Percentiles rank a stretch among this genome's conserved stretches.
Evolutionary conservation across 495 filamentous ascomycete genomes (phyloP).

Genomic region (Letharia columbiana): DNA sequence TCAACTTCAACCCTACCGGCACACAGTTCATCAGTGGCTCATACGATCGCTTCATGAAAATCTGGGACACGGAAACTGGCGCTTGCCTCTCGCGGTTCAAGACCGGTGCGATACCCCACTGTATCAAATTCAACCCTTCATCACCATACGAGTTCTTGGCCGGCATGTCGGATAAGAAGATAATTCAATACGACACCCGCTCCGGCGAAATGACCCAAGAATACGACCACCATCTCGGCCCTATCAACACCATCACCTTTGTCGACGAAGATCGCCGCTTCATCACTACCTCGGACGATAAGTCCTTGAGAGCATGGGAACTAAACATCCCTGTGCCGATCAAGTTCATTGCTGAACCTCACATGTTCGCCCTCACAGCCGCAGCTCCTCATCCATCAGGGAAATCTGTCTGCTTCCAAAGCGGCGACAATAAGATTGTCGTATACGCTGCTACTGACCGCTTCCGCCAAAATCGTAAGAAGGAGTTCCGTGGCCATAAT

Average conservation of each 20-base stretch:
- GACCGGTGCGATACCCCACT: slow-evolving; percentile 89
- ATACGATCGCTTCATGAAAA: slow-evolving; percentile 89
- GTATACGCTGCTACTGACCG: slow-evolving; percentile 90
- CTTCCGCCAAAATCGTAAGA: slow-evolving; percentile 95
- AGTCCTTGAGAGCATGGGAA: slow-evolving; percentile 92
- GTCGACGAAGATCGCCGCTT: slow-evolving; percentile 91
- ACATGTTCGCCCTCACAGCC: slow-evolving; percentile 89
- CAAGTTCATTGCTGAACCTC: slow-evolving; percentile 86
- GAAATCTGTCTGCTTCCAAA: slow-evolving; percentile 90
- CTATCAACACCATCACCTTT: slow-evolving; percentile 97
- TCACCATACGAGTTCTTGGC: slow-evolving; percentile 82
- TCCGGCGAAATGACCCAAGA: slow-evolving; percentile 82
- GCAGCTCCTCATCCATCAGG: slow-evolving; percentile 75
- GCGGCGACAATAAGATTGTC: slow-evolving; percentile 88
- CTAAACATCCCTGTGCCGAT: slow-evolving; percentile 91
- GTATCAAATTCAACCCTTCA: slow-evolving; percentile 83
- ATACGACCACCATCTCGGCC: slow-evolving; percentile 94
- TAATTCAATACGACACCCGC: slow-evolving; percentile 91
- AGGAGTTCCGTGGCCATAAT: slow-evolving; percentile 91
- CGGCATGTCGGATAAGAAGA: slow-evolving; percentile 97
- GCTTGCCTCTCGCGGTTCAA: slow-evolving; percentile 77
- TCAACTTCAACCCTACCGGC: slow-evolving; percentile 76
- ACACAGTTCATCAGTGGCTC: slow-evolving; percentile 82
- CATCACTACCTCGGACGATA: slow-evolving; percentile 96
- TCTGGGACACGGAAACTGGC: slow-evolving; percentile 97